Conservation (phyloP, 2,329 filamentous ascomycete genomes). For the Pseudocercospora macadamiae region DNA sequence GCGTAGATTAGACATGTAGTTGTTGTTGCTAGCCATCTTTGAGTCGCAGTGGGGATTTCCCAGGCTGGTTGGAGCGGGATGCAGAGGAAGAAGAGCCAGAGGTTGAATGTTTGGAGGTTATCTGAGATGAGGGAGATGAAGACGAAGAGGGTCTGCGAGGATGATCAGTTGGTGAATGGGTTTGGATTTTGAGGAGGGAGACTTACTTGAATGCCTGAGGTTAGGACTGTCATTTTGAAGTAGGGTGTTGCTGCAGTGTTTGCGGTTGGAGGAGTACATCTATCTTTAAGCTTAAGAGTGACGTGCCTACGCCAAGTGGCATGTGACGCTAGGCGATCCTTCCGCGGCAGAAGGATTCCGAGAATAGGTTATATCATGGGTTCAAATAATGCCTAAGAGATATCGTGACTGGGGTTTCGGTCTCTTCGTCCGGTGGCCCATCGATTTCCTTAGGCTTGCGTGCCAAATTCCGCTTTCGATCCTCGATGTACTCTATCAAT, state of each 20-base stretch:
- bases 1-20: slow-evolving; percentile 11
- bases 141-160: not conserved
- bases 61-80: too few species aligned
- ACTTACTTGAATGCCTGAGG: not conserved
- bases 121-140: not conserved
- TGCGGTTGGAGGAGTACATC: too few species aligned
- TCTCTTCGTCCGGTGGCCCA: too few species aligned
- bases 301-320: not conserved
- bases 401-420: too few species aligned
- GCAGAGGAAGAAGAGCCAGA: not conserved
- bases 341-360: not conserved
- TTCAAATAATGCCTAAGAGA: too few species aligned
- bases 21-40: not conserved
- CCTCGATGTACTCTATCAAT: too few species aligned
- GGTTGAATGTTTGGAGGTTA: not conserved
- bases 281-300: not conserved
- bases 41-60: not conserved
- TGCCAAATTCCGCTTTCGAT: too few species aligned
- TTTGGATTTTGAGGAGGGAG: not conserved
- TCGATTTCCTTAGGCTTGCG: too few species aligned
- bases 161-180: not conserved
- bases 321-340: not conserved
- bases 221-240: not conserved
- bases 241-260: not conserved
- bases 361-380: too few species aligned